Base-by-base conservation (phyloP, 768 basidiomycete genomes). In the Lactarius trivialis region DNA sequence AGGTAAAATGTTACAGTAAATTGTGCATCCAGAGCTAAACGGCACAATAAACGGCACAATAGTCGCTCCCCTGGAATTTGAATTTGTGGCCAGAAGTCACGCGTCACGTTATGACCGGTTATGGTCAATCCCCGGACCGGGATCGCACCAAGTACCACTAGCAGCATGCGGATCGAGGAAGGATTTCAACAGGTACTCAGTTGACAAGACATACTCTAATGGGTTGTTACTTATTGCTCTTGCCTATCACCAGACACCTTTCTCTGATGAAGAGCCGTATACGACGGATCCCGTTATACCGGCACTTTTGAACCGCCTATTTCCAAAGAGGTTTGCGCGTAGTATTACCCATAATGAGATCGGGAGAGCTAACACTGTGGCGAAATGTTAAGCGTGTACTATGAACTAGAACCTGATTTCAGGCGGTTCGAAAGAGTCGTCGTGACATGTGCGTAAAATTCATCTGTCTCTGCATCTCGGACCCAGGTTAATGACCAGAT, bases 241-340 rank as follows among this genome's bases (percentile, higher is more conserved):
- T 56, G 4, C 30, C 34, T 15, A 41, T 52, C 41, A 28, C 7
- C 61, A 87, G 85, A 74, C 73, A 2, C 81, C 79, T 9, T 83
- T 82, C 67, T 71, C 71, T 0, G 83, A 85, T 65, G 79, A 77
- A 37, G 83, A 89, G 71, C 81, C 83, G 4, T 89, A 84, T 67
- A 75, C 76, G 37, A 73, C 78, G 28, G 89, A 92, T 69, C 78
- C 81, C 0, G 85, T 84, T 7, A 74, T 92, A 6, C 84, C 85
- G 9, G 73, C 73, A 43, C 70, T 92, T 26, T 70, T 91, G 59
- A 81, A 79, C 71, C 78, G 88, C 34, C 68, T 81, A 8, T 65
- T 89, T 1, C 85, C 88, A 4, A 39, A 69, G 28, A 74, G 70
- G 80, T 82, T 63, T 28, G 74, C 67, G 19, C 21, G 19, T n/a